phyloP scores from a whole-genome alignment of 768 basidiomycete species.

The Porphyrellus cyaneotinctus region DNA sequence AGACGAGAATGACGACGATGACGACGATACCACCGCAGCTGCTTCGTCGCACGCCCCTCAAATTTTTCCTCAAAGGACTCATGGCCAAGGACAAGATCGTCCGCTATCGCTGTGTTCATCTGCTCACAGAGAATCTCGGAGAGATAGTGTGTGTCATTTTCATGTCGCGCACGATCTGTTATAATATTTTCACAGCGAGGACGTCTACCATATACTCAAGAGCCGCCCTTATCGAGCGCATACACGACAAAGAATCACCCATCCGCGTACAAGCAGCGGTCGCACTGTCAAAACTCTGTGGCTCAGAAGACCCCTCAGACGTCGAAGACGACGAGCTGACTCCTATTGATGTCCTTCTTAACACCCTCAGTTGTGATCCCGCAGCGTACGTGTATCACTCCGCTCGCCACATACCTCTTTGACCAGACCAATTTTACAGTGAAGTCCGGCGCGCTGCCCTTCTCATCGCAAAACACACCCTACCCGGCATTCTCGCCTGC shows the following conservation, averaged over 20 bases:
- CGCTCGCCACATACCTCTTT: neutral
- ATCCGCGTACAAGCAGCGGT: conserved; percentile 79
- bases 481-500: conserved; percentile 67
- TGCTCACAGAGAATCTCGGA: conserved; percentile 78
- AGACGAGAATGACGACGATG: conserved; percentile 39
- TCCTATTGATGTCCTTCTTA: conserved; percentile 59
- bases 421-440: conserved; percentile 36
- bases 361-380: conserved; percentile 65
- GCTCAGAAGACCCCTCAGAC: conserved; percentile 61
- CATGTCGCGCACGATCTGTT: too few relatives aligned
- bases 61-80: conserved; percentile 75
- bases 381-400: conserved; percentile 54
- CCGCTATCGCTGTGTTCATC: conserved; percentile 73
- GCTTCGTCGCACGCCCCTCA: conserved; percentile 68
- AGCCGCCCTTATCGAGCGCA: conserved; percentile 60
- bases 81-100: conserved; percentile 83
- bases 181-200: conserved; percentile 51
- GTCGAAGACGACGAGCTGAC: conserved; percentile 43
- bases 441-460: conserved; percentile 85
- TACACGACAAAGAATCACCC: conserved; percentile 71
- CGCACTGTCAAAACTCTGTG: conserved; percentile 73
- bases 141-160: conserved; percentile 69
- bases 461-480: conserved; percentile 46
- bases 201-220: conserved; percentile 65
- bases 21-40: conserved; percentile 62